Percentiles rank a stretch among this genome's conserved stretches.
Evolutionary conservation across 495 filamentous ascomycete species (phyloP).

Genomic region (Aspergillus cristatus): DNA sequence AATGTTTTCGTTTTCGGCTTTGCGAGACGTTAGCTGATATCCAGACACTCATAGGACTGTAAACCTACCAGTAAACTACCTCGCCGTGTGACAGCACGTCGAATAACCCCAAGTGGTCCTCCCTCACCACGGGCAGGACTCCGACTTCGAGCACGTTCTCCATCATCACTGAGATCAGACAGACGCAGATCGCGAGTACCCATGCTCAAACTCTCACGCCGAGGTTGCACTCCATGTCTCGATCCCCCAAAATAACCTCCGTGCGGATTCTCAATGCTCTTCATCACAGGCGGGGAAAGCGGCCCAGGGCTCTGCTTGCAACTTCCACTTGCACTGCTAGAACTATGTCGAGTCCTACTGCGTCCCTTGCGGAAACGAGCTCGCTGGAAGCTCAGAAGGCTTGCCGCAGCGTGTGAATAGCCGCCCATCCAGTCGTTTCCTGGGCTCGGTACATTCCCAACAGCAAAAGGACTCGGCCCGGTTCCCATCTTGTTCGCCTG

Average conservation of each 20-base stretch:
- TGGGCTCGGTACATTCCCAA: constrained; percentile 35
- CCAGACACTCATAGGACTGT: not conserved
- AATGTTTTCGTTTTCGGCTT: constrained; percentile 93
- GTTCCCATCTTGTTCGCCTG: constrained; percentile 29
- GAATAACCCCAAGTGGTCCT: constrained; percentile 42
- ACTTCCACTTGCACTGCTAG: constrained; percentile 60
- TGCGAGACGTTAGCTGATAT: constrained; percentile 5
- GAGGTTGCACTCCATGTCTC: constrained; percentile 42
- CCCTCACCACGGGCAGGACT: constrained; percentile 29
- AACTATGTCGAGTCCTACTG: constrained; percentile 53
- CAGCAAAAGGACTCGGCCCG: constrained; percentile 39
- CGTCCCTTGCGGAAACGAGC: constrained; percentile 40
- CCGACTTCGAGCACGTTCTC: constrained; percentile 41
- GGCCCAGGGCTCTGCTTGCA: constrained; percentile 51
- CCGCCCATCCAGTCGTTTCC: constrained; percentile 50
- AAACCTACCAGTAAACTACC: constrained; percentile 74
- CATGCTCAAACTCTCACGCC: constrained; percentile 77
- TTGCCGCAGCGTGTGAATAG: constrained; percentile 59
- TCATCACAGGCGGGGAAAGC: constrained; percentile 54
- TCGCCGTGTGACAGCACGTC: constrained; percentile 68
- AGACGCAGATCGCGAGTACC: constrained; percentile 80
- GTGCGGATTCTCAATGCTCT: constrained; percentile 47
- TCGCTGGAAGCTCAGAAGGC: constrained; percentile 69
- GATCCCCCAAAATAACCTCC: constrained; percentile 34
- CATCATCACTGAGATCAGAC: constrained; percentile 79